Conservation (phyloP, 306 rosid genomes). For the Prunus mongolica region DNA sequence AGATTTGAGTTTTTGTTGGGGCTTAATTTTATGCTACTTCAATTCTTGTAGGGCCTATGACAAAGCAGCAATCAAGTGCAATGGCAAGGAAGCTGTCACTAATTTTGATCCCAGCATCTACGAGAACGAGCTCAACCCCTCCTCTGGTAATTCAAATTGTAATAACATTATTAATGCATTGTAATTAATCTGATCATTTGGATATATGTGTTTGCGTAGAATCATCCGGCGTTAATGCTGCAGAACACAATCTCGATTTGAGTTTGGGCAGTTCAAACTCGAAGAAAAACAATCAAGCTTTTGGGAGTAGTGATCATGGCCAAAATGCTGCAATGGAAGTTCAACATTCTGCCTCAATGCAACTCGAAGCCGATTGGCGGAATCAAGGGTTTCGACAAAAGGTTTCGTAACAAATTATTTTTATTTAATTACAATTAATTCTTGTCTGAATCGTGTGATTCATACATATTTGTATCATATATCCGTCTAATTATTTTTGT, state of each 20-base stretch:
- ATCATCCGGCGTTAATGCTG: conserved; percentile 11
- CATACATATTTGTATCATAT: too few species aligned
- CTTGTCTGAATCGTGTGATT: too few species aligned
- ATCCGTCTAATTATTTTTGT: not conserved
- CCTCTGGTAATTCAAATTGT: conserved; percentile 41
- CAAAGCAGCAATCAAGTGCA: conserved; percentile 96
- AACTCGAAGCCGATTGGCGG: conserved; percentile 22
- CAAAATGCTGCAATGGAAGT: conserved; percentile 10
- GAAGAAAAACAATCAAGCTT: conserved; percentile 3
- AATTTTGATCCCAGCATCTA: conserved; percentile 95
- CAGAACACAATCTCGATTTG: conserved; percentile 40
- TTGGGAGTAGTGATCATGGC: not conserved
- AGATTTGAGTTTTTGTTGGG: not conserved
- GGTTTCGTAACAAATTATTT: not conserved
- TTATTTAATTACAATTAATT: too few species aligned
- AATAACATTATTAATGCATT: not conserved
- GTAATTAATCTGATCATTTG: not conserved
- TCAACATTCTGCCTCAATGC: conserved; percentile 1
- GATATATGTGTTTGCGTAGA: not conserved
- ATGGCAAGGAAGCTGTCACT: conserved; percentile 97
- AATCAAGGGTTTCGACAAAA: conserved; percentile 24
- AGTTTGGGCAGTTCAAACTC: conserved; percentile 39
- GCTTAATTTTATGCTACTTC: not conserved
- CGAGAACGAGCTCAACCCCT: conserved; percentile 65
- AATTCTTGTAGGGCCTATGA: conserved; percentile 75